phyloP scores from a whole-genome alignment of 306 rosid genomes.

The Vicia faba region DNA sequence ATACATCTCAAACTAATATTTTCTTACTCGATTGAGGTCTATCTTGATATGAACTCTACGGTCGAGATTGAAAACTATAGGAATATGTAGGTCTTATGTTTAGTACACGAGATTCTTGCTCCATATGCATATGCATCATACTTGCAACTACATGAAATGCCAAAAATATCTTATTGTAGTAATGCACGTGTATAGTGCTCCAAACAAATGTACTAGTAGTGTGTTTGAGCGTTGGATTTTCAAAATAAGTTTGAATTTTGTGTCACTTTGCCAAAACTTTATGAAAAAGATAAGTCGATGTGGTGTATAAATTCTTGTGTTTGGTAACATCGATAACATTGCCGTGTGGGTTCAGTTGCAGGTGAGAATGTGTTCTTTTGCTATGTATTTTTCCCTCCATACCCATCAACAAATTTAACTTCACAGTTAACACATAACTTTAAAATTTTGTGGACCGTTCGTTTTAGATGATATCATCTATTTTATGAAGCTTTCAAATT shows the following conservation, averaged over 20 bases:
- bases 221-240: conserved; percentile 11
- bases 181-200: conserved; percentile 10
- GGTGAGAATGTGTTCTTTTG: conserved; percentile 24
- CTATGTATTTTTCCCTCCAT: conserved; percentile 29
- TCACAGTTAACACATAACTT: too few species aligned
- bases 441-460: conserved; percentile 18
- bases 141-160: not conserved
- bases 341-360: conserved; percentile 28
- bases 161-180: not conserved
- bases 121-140: not conserved
- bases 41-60: too few species aligned
- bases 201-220: not conserved
- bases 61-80: too few species aligned
- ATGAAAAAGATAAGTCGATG: conserved; percentile 25
- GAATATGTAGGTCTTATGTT: too few species aligned
- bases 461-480: not conserved
- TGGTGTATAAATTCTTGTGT: conserved; percentile 5
- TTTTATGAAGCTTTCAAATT: conserved; percentile 27
- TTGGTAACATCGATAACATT: conserved; percentile 28
- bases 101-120: too few species aligned
- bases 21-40: too few species aligned
- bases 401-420: conserved; percentile 7
- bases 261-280: conserved; percentile 26
- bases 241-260: conserved; percentile 8
- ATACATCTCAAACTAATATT: too few species aligned